Percentiles rank a stretch among this genome's conserved stretches.
Conservation (phyloP, 2,329 filamentous ascomycete genomes). For the Alternaria solani region DNA sequence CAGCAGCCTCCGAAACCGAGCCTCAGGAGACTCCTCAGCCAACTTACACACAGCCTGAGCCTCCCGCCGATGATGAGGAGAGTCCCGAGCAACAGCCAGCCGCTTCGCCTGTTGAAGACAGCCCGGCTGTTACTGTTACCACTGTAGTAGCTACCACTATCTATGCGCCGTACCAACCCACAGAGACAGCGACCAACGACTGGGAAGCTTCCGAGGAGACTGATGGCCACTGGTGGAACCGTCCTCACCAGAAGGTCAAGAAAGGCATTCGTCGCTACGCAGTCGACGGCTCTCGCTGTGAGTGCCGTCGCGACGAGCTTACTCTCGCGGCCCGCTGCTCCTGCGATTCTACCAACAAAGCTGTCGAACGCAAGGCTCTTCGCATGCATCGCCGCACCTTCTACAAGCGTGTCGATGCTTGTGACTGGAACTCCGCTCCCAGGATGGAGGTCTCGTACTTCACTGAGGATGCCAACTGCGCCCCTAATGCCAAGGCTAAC, state of each 20-base stretch:
- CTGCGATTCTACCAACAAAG: slow-evolving; percentile 32
- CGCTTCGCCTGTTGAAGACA: not conserved
- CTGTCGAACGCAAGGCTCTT: slow-evolving; percentile 44
- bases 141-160: slow-evolving; percentile 14
- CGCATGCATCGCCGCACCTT: slow-evolving; percentile 42
- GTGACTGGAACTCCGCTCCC: slow-evolving; percentile 52
- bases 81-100: slow-evolving; percentile 5
- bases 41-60: slow-evolving; percentile 9
- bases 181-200: slow-evolving; percentile 13
- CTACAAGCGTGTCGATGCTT: slow-evolving; percentile 40
- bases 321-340: slow-evolving; percentile 33
- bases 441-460: slow-evolving; percentile 54
- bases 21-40: slow-evolving; percentile 16
- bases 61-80: slow-evolving; percentile 8
- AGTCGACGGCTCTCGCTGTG: slow-evolving; percentile 43
- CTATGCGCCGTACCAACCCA: slow-evolving; percentile 5
- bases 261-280: slow-evolving; percentile 28
- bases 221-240: slow-evolving; percentile 10
- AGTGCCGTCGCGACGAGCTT: slow-evolving; percentile 31
- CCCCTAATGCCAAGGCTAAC: slow-evolving; percentile 39
- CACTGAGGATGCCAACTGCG: slow-evolving; percentile 50
- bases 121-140: slow-evolving; percentile 14
- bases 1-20: slow-evolving; percentile 19
- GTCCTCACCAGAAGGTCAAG: slow-evolving; percentile 23
- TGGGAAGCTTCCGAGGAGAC: slow-evolving; percentile 7